These are phyloP conservation scores for Puccinia coronata DNA, from an alignment of 1,284 basidiomycete genomes.

Conservation along the genomic window DNA sequence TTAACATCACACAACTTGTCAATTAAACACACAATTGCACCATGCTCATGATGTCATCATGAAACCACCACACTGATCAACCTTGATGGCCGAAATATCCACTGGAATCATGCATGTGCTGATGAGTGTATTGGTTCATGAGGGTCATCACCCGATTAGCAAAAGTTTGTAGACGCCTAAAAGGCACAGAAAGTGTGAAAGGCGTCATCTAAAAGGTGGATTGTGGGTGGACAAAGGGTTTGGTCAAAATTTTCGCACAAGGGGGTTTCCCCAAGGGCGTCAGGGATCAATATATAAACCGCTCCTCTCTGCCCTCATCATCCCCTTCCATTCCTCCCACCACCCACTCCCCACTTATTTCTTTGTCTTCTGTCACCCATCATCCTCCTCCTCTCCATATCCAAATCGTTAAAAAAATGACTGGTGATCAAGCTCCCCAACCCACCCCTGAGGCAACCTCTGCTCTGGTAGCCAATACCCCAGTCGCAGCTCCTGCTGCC, in stretches of 20 bases:
- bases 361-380: neutral
- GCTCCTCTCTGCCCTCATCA: too few relatives aligned
- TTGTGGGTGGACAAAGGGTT: too few relatives aligned
- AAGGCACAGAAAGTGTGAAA: neutral
- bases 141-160: neutral
- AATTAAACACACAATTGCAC: neutral
- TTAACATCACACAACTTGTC: neutral
- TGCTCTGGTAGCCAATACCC: neutral
- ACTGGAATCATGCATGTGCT: neutral
- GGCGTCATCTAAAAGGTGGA: too few relatives aligned
- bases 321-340: neutral
- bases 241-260: constrained; percentile 17
- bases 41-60: constrained; percentile 2
- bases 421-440: neutral
- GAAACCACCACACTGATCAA: neutral
- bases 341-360: neutral
- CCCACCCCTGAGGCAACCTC: neutral
- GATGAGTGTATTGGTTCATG: neutral
- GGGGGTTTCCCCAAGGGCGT: too few relatives aligned
- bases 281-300: too few relatives aligned
- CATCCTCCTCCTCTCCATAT: neutral
- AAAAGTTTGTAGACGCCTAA: neutral
- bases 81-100: constrained; percentile 5
- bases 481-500: neutral
- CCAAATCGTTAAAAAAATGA: neutral